Evolutionary conservation across 164 flowering plant genomes (phyloP), one percentile per base, ranked within the genome.

Genomic region (Brasenia schreberi): DNA sequence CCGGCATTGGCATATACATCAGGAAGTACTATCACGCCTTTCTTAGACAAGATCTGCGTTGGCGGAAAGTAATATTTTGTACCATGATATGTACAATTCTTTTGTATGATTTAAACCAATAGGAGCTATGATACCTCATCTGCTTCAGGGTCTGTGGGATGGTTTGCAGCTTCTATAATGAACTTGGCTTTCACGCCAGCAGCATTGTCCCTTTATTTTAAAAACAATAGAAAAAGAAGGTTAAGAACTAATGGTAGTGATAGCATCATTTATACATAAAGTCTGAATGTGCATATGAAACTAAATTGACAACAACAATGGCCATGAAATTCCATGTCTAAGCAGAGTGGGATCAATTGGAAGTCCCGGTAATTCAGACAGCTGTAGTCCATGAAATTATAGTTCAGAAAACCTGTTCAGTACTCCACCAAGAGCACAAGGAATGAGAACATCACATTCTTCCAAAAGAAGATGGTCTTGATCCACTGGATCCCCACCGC

Each of bases 371-470:
- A n/a, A n/a, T n/a, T n/a, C n/a, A n/a, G n/a, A n/a, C n/a, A n/a
- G 10, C 10, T 11, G 10, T 44, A 6, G 52, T 6, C 52, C 10
- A 44, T 5, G 10, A 44, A 44, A 44, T 6, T 11, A 44, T 1
- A 44, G 10, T 5, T 44, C 52, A 58, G 67, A 60, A 11, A 33
- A 89, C 93, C 81, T 89, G 80, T 78, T 84, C 61, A 89, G 75
- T 63, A 89, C 96, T 64, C 91, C 96, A 45, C 96, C 93, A 19
- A 89, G 71, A 42, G 96, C 96, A 73, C 91, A 87, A 19, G 96
- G 96, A 69, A 89, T 77, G 62, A 89, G 91, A 56, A 89, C 89
- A 76, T 89, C 96, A 66, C 96, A 89, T 19, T 89, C 89, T 64
- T 87, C 88, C 12, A 76, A 76, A 42, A 89, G 91, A 73, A 89